A percentile compares a stretch with the other conserved stretches of the same genome.
Evolutionary conservation across 2,329 filamentous ascomycete genomes (phyloP).

Genomic region (Sclerotinia minor): DNA sequence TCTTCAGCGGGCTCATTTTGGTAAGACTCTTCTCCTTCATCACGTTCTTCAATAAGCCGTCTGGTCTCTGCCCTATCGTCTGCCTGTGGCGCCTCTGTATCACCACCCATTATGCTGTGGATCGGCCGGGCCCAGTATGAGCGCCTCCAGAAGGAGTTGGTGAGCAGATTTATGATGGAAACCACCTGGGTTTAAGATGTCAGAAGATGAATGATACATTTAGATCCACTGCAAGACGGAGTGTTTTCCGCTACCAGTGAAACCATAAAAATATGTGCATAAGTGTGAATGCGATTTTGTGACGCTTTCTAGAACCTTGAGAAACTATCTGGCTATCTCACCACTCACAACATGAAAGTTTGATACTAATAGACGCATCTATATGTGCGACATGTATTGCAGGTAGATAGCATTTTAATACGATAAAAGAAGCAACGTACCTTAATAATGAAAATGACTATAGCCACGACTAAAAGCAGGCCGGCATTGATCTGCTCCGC

Average conservation of each 20-base stretch:
- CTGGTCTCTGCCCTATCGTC: slow-evolving; percentile 32
- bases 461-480: slow-evolving; percentile 55
- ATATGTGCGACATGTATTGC: neutral
- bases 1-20: slow-evolving; percentile 32
- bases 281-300: neutral
- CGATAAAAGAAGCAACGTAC: slow-evolving; percentile 42
- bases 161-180: slow-evolving; percentile 36
- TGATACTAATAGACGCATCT: neutral
- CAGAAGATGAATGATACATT: neutral
- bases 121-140: slow-evolving; percentile 30
- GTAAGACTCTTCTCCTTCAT: slow-evolving; percentile 29
- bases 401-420: neutral
- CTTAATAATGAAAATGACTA: slow-evolving; percentile 57
- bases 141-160: slow-evolving; percentile 33
- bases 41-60: slow-evolving; percentile 36
- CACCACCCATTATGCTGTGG: slow-evolving; percentile 24
- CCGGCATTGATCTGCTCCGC: slow-evolving; percentile 55
- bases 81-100: slow-evolving; percentile 27
- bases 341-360: neutral
- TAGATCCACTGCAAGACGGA: neutral
- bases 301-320: neutral
- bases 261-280: neutral
- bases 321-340: neutral
- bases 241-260: neutral
- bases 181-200: slow-evolving; percentile 29